Base-by-base conservation (phyloP, 352 stramenopile genomes). In the Phytophthora cryptogea region DNA sequence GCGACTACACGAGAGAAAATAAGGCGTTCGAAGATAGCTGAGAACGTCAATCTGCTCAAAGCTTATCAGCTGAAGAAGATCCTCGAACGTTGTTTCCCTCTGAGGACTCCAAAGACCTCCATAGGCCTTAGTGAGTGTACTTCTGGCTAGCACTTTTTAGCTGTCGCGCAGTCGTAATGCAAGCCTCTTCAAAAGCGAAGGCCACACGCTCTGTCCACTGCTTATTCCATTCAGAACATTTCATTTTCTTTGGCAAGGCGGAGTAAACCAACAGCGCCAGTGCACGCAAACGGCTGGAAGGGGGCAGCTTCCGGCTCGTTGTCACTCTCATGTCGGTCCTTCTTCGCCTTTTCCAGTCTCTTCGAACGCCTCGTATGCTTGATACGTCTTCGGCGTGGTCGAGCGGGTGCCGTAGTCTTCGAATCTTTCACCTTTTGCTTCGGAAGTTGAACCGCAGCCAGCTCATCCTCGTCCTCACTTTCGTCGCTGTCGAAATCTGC, bases 231-330 rank as follows among this genome's bases (percentile, higher is more conserved):
- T 86, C 66, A 89, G 70, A 89, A 89, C 47, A 82, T 66, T 74
- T 90, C 80, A 37, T 88, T 88, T 44, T 90, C 82, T 58, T 93
- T 93, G 6, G 82, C 81, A 41, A 75, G 61, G 14, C 78, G 78
- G 28, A 93, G 70, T 27, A 89, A 42, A 9, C 64, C 61, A 41
- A 93, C 61, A 3, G 82, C 84, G 16, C 78, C 69, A 9, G 81
- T 90, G 43, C 82, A 88, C 0, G 84, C 84, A 62, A 84, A 91
- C 6, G 81, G 80, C 53, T 78, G 77, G 47, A 90, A 86, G 8
- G 68, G 54, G 2, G 33, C 46, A 3, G 35, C 37, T 0, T 80
- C 63, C 3, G 55, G 48, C 10, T 73, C 63, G 8, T 27, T 20
- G 23, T 59, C 49, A 17, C 64, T 68, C 17, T 65, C 54, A 36